Evolutionary conservation across 2,329 filamentous ascomycete genomes (phyloP), one percentile per base, ranked within the genome.

Genomic region (Leptographium galeiforme): DNA sequence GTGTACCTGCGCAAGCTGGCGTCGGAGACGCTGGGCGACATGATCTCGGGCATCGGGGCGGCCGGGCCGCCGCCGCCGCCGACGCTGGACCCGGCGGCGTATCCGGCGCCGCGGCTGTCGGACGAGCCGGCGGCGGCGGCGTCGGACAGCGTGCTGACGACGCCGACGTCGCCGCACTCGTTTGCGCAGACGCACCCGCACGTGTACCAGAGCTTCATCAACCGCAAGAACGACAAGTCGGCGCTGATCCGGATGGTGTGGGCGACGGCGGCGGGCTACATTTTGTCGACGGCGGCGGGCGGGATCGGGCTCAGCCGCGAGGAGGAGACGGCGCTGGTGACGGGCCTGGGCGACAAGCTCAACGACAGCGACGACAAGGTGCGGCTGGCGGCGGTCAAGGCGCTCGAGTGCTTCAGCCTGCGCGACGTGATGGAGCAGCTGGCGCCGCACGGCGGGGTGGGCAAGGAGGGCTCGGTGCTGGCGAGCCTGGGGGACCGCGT

Each of bases 21-120:
- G 2, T 95, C 91, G 0, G 89, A 97, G 67, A 95, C 93, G 0
- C 80, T 98, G 41, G 93, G 94, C 52, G 91, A 97, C 64, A 90
- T 98, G 75, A 85, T 94, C 32, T 85, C 91, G 43, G 91, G 91
- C 7, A 94, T 97, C 64, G 91, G 91, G 50, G 87, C 91, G 56
- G 89, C 90, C 57, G 91, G 91, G 0, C 87, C 88, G 53, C 89
- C 90, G 16, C 79, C 85, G 14, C 70, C 81, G 8, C 79, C 85
- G 11, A 68, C 73, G 2, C 76, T 95, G 63, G 89, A 96, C 62
- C 87, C 91, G 13, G 79, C 85, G 25, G 84, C 85, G 34, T 96
- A 94, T 62, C 91, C 91, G n/a, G 84, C 85, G 5, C 72, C 85
- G 48, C 84, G 78, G 56, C 66, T 88, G 39, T 69, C 76, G 25